A percentile compares a stretch with the other conserved stretches of the same genome.
These are phyloP conservation scores for Ceratobasidium sp. DNA, from an alignment of 1,284 basidiomycete species.

Conservation along the genomic window DNA sequence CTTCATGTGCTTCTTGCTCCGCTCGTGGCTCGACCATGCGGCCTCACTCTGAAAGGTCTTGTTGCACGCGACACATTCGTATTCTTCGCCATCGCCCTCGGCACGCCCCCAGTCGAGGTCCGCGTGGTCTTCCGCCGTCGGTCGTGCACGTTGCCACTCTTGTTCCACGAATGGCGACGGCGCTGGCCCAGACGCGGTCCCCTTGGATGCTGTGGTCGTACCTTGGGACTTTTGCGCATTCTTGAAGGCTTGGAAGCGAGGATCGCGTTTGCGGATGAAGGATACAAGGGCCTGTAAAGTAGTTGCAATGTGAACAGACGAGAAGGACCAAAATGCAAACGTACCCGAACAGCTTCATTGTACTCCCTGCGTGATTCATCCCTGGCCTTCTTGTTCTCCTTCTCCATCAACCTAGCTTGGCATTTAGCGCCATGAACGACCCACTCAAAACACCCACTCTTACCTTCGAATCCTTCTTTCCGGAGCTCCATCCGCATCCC, in stretches of 20 bases:
- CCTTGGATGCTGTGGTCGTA: neutral
- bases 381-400: conserved; percentile 93
- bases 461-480: conserved; percentile 86
- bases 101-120: conserved; percentile 72
- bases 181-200: conserved; percentile 30
- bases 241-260: conserved; percentile 84
- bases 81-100: conserved; percentile 78
- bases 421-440: conserved; percentile 4
- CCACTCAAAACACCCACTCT: conserved; percentile 47
- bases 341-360: conserved; percentile 89
- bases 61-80: conserved; percentile 96
- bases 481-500: conserved; percentile 86
- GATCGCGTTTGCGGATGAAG: conserved; percentile 94
- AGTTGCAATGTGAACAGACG: neutral
- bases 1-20: conserved; percentile 95
- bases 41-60: conserved; percentile 94
- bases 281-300: conserved; percentile 72
- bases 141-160: conserved; percentile 79
- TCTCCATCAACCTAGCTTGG: conserved; percentile 83
- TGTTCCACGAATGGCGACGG: conserved; percentile 74
- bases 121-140: conserved; percentile 59
- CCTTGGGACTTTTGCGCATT: conserved; percentile 60
- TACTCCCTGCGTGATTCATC: conserved; percentile 92
- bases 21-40: conserved; percentile 96
- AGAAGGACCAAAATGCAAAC: conserved; percentile 53